Percentiles rank a stretch among this genome's conserved stretches.
These are phyloP conservation scores for Monoraphidium neglectum DNA, from an alignment of 139 green algal genomes.

Conservation along the genomic window DNA sequence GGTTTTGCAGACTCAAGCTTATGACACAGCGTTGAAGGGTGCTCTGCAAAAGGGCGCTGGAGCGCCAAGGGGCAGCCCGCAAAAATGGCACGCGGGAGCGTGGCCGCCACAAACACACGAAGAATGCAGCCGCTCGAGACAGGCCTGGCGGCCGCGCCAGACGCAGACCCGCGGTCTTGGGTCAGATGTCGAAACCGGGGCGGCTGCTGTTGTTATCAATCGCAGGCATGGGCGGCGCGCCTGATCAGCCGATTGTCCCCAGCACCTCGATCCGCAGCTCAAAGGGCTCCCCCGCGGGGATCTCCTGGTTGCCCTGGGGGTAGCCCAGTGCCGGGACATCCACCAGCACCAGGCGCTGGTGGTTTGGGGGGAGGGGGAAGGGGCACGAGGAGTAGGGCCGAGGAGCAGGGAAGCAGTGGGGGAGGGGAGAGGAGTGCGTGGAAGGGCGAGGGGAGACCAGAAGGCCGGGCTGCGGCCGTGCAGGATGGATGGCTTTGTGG, in stretches of 20 bases:
- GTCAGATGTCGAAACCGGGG: not conserved
- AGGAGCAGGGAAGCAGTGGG: no score
- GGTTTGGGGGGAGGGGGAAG: not conserved
- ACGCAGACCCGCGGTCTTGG: not conserved
- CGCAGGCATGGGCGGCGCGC: not conserved
- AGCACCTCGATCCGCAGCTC: constrained; percentile 69
- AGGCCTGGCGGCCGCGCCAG: not conserved
- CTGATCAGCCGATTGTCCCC: not conserved
- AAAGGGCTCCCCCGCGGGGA: constrained; percentile 54
- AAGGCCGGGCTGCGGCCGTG: no score
- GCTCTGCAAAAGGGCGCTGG: no score
- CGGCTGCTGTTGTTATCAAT: not conserved
- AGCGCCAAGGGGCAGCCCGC: no score
- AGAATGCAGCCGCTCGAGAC: not conserved
- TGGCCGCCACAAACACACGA: not conserved
- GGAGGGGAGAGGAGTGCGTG: no score
- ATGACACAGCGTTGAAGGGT: no score
- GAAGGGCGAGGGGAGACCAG: no score
- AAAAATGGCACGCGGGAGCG: no score
- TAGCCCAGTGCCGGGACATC: constrained; percentile 67
- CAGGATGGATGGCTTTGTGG: not conserved
- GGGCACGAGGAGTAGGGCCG: no score
- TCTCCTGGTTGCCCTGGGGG: constrained; percentile 67
- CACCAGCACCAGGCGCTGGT: constrained; percentile 62
- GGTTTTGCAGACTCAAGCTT: no score